Base-by-base conservation (phyloP, 441 rosid species). In the Arabidopsis lyrata region DNA sequence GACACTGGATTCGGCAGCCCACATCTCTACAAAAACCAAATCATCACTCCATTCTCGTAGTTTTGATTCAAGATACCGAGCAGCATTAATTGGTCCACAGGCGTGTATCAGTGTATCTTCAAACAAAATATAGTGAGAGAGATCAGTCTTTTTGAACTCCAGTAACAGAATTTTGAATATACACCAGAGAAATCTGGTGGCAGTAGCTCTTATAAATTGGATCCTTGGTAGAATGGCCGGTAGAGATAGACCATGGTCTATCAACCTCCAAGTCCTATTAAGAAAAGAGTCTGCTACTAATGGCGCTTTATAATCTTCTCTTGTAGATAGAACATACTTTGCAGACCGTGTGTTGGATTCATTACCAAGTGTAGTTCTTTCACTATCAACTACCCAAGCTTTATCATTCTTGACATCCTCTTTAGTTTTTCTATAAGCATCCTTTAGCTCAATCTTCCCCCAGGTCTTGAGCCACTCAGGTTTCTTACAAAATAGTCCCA, bases 41-140 rank as follows among this genome's bases (percentile, higher is more conserved):
- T 88, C 93, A 68, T 92, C 97, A 74, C 89, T 85, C 97, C 97
- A 88, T 61, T 88, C 91, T 76, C 80, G 84, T 80, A 92, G 78
- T 77, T 86, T 87, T 18, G 80, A 84, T 76, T 83, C 90, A 14
- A 90, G 78, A 75, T 82, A 90, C 63, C 85, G 82, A 24, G 96
- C 93, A 27, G 89, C 84, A 63, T 92, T 92, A 59, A 87, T 85
- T 2, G 86, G 83, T 62, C 82, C 85, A 74, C 96, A 87, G 3
- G 85, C 83, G 74, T 80, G 85, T 66, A 73, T 53, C 22, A 87
- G 63, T 65, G 75, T 72, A 57, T 81, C 86, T 35, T 77, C 87
- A 35, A 79, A 80, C 9, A 71, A 68, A 69, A 56, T 18, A 66
- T 83, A 80, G 0, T 72, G 16, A 36, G 77, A 73, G 39, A 84